Evolutionary conservation across 176 grass and related monocot genomes (phyloP), one percentile per base, ranked within the genome.

Genomic region (Eremochloa ophiuroides): DNA sequence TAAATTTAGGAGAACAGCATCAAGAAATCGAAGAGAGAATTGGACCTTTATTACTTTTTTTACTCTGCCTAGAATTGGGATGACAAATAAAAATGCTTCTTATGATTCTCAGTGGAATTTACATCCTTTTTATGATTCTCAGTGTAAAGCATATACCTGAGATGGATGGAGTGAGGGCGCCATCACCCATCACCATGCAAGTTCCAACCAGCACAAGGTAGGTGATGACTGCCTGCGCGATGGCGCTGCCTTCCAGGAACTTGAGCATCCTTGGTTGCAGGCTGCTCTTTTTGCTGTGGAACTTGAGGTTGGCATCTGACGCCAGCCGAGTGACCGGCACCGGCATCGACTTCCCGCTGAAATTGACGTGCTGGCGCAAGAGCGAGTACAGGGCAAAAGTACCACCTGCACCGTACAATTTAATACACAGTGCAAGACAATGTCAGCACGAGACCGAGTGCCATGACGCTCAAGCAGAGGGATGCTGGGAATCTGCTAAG

Each of bases 341-440:
- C 6, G 91, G 80, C 82, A 88, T 93, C 29, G 4, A 33, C 68
- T 84, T 92, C 10, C 78, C 82, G 35, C 88, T 90, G 90, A 96
- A 96, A 58, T 88, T 78, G n/a, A 96, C 66, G 50, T 90, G 87
- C 47, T 96, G 93, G 12, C 93, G 87, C 35, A 93, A 61, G 29
- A 96, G 76, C 17, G 93, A 93, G 80, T 96, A 96, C 42, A 96
- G 82, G 12, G 93, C 93, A 73, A 96, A 96, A 18, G 93, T 96
- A 2, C 93, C 93, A 72, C 90, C 93, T 95, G 34, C 62, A 71
- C n/a, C n/a, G n/a, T 41, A 31, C 46, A 53, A n/a, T n/a, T n/a
- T n/a, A n/a, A 15, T 4, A 13, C 11, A 11, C 1, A 28, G 11
- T 11, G 26, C 23, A 25, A 9, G 8, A 12, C 9, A 4, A 9